A percentile compares a stretch with the other conserved stretches of the same genome.
phyloP scores from a whole-genome alignment of 192 early-diverging fungal species.

The Chytriomyces sp. region DNA sequence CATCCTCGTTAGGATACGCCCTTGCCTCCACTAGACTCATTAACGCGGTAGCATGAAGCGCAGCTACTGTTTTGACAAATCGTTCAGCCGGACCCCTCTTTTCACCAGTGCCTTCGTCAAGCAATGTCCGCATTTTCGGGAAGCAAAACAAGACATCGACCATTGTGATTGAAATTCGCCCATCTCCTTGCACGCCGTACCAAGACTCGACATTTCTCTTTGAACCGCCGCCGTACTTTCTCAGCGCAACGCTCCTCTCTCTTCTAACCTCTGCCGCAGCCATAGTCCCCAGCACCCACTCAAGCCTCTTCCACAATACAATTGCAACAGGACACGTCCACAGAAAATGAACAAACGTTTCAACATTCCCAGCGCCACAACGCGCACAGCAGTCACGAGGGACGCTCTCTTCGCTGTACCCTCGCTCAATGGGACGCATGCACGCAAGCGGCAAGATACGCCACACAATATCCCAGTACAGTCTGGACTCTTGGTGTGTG shows the following conservation, averaged over 20 bases:
- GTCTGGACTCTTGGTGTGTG: slow-evolving; percentile 29
- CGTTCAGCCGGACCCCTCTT: slow-evolving; percentile 14
- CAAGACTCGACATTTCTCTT: slow-evolving; percentile 17
- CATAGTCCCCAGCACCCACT: slow-evolving; percentile 25
- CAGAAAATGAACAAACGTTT: slow-evolving; percentile 32
- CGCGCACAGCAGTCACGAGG: slow-evolving; percentile 1
- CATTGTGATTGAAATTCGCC: slow-evolving; percentile 12
- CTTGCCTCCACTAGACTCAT: slow-evolving; percentile 31
- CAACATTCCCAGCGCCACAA: slow-evolving; percentile 9
- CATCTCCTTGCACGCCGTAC: slow-evolving; percentile 6
- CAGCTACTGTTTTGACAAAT: slow-evolving; percentile 22
- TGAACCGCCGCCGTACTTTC: slow-evolving; percentile 12
- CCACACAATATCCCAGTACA: slow-evolving; percentile 35
- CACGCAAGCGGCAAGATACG: slow-evolving; percentile 23
- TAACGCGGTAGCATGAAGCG: slow-evolving; percentile 28
- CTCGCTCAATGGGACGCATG: not conserved
- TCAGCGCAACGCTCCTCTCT: not conserved
- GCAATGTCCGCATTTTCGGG: slow-evolving; percentile 7
- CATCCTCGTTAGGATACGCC: slow-evolving; percentile 26
- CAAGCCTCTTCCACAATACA: slow-evolving; percentile 24
- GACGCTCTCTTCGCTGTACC: not conserved
- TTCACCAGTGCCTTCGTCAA: not conserved
- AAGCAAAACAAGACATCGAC: slow-evolving; percentile 37
- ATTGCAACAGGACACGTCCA: slow-evolving; percentile 37
- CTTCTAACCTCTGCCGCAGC: slow-evolving; percentile 9